phyloP scores from a whole-genome alignment of 2,329 filamentous ascomycete species.

The Didymella sp. region DNA sequence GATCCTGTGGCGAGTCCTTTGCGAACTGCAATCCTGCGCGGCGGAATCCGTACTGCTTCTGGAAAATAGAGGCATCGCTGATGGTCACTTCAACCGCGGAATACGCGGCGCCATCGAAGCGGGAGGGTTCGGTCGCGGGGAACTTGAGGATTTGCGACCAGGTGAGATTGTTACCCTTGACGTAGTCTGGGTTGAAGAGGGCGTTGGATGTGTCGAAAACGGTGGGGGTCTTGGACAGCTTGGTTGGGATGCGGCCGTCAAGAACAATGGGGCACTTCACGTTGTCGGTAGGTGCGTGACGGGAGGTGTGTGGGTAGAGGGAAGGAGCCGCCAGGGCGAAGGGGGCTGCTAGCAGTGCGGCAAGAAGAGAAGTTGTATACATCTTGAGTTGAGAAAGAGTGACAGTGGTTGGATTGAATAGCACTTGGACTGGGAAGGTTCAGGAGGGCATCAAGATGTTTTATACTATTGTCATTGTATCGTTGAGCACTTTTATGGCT shows the following conservation, averaged over 20 bases:
- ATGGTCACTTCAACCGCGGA: slow-evolving; percentile 63
- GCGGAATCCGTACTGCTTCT: slow-evolving; percentile 66
- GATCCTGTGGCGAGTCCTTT: slow-evolving; percentile 60
- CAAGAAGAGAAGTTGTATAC: slow-evolving; percentile 31
- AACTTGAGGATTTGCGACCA: slow-evolving; percentile 61
- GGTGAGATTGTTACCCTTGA: slow-evolving; percentile 61
- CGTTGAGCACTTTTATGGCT: background rate
- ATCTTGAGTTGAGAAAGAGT: slow-evolving; percentile 26
- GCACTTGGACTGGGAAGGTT: background rate
- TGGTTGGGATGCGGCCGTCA: slow-evolving; percentile 45
- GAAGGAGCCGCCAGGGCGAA: slow-evolving; percentile 37
- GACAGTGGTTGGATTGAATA: slow-evolving; percentile 9
- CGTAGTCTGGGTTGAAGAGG: slow-evolving; percentile 61
- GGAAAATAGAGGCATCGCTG: slow-evolving; percentile 66
- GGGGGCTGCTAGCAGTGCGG: slow-evolving; percentile 30
- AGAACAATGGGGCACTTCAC: slow-evolving; percentile 48
- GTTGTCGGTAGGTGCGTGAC: slow-evolving; percentile 9
- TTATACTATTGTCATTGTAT: background rate
- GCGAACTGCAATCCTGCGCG: slow-evolving; percentile 64
- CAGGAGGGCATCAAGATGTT: background rate
- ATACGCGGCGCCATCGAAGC: slow-evolving; percentile 56
- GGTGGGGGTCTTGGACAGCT: slow-evolving; percentile 29
- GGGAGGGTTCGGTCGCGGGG: slow-evolving; percentile 50
- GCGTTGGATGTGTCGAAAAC: slow-evolving; percentile 46
- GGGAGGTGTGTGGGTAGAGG: slow-evolving; percentile 4